Evolutionary conservation across 495 filamentous ascomycete genomes (phyloP).

Genomic region (Penicillium paxilli): DNA sequence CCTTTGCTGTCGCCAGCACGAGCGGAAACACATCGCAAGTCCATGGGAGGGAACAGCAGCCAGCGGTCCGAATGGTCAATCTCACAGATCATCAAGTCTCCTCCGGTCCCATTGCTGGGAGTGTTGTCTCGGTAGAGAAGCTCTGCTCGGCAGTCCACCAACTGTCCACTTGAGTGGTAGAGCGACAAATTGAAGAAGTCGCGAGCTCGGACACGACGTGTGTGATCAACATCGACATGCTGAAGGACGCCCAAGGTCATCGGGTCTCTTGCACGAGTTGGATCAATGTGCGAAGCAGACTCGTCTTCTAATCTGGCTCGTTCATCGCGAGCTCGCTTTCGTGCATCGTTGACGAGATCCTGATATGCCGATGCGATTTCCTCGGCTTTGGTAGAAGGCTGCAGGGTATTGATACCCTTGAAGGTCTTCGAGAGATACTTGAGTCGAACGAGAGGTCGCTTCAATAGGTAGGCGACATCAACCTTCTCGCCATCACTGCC

Average conservation of each 20-base stretch:
- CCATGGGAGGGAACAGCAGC: slow-evolving; percentile 86
- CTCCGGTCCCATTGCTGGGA: slow-evolving; percentile 51
- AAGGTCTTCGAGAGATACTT: slow-evolving; percentile 87
- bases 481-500: slow-evolving; percentile 82
- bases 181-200: slow-evolving; percentile 87
- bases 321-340: slow-evolving; percentile 80
- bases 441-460: slow-evolving; percentile 81
- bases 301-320: slow-evolving; percentile 86
- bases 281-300: slow-evolving; percentile 79
- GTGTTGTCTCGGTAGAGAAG: slow-evolving; percentile 79
- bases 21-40: slow-evolving; percentile 69
- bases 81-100: slow-evolving; percentile 90
- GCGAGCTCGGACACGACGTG: slow-evolving; percentile 76
- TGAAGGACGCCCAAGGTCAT: slow-evolving; percentile 68
- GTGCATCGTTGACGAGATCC: slow-evolving; percentile 71
- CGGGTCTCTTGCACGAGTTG: slow-evolving; percentile 74
- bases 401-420: slow-evolving; percentile 62
- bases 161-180: slow-evolving; percentile 84
- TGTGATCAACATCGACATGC: slow-evolving; percentile 68
- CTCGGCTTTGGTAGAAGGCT: slow-evolving; percentile 58
- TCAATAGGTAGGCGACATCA: slow-evolving; percentile 91
- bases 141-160: slow-evolving; percentile 87
- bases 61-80: slow-evolving; percentile 73
- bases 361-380: slow-evolving; percentile 61
- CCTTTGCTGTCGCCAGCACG: slow-evolving; percentile 68